phyloP scores from a whole-genome alignment of 2,329 filamentous ascomycete species.

The Ambrosiella beaveri region DNA sequence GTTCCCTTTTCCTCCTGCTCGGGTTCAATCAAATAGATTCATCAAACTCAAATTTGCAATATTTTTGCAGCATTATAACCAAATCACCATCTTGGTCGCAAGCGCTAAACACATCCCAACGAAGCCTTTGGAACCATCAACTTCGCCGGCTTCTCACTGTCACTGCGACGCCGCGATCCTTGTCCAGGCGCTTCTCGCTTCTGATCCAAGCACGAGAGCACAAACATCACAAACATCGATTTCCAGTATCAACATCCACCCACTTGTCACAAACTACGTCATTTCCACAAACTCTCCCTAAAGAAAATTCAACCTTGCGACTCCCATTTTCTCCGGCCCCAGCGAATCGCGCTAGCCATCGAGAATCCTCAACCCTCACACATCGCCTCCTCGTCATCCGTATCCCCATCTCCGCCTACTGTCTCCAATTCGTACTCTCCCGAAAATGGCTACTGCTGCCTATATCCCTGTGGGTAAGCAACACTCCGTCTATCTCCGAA shows the following conservation, averaged over 20 bases:
- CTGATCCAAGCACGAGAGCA: neutral
- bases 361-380: too few species aligned
- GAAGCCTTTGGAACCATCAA: too few species aligned
- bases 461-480: too few species aligned
- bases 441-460: neutral
- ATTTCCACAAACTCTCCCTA: neutral
- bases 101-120: too few species aligned
- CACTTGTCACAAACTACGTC: neutral
- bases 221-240: neutral
- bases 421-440: neutral
- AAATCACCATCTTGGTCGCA: too few species aligned
- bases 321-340: too few species aligned
- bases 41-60: too few species aligned
- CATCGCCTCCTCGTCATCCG: neutral
- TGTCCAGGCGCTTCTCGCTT: neutral
- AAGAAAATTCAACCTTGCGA: too few species aligned
- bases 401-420: neutral
- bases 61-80: too few species aligned
- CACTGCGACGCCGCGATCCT: neutral
- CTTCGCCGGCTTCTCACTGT: neutral
- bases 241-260: neutral
- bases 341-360: too few species aligned
- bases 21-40: too few species aligned
- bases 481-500: neutral
- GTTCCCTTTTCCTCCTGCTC: too few species aligned